Base-by-base conservation (phyloP, 768 basidiomycete genomes). In the Boletales sp. region DNA sequence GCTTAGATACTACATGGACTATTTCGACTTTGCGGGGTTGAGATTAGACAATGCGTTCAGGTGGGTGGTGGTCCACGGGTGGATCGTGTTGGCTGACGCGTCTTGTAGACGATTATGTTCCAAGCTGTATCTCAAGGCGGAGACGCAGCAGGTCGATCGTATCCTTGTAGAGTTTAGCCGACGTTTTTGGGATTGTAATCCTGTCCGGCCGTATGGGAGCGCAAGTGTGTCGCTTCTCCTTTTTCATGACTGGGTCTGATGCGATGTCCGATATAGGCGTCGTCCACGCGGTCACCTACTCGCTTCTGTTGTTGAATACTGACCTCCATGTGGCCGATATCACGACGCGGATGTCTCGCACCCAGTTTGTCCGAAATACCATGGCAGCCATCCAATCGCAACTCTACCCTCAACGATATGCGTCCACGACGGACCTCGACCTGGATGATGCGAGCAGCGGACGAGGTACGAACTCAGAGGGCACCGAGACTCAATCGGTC, bases 101-200 rank as follows among this genome's bases (percentile, higher is more conserved):
- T 21, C 17, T 9, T 1, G 35, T 14, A 94, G 94, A 54, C 85
- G 84, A 19, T 72, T 99, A 11, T 97, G 94, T 64, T 84, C 85
- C 12, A 96, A 95, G 66, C 78, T 99, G 2, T 97, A 81, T 66
- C 79, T 99, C 51, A 94, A 93, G 68, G 96, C 85, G 2, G 96
- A 99, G 68, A 95, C 95, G 0, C 96, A 99, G 63, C 94, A 98
- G 71, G 87, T 99, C 38, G 96, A 98, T 67, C 85, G 96, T 38
- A 97, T 99, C 54, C 77, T 99, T 6, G 93, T 92, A 53, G 86
- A 84, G 55, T 97, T 99, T 60, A 90, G 90, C 60, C 74, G 82
- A 36, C 82, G 92, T 9, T 99, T 92, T 67, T 96, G 85, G 82
- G 85, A 93, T 39, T 93, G 91, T 65, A 98, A 98, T 64, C 87